A percentile compares a stretch with the other conserved stretches of the same genome.
Conservation (phyloP, 164 flowering plant species). For the Euptelea pleiosperma region DNA sequence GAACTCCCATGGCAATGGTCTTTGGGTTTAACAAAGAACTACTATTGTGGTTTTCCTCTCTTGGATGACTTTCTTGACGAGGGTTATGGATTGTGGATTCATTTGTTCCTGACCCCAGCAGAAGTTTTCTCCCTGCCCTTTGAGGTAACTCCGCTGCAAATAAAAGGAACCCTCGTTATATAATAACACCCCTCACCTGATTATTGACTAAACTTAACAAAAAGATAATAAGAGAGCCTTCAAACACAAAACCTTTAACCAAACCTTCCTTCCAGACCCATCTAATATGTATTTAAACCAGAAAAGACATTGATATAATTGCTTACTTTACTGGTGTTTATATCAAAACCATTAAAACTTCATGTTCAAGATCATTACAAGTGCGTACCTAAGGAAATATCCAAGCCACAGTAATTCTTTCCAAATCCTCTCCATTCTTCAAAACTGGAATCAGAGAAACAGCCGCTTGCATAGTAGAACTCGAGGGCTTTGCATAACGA, state of each 20-base stretch:
- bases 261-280: no score
- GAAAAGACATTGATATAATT: no score
- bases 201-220: neutral
- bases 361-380: no score
- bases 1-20: conserved; percentile 40
- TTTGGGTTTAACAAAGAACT: conserved; percentile 20
- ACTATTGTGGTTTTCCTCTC: conserved; percentile 16
- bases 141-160: conserved; percentile 37
- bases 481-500: conserved; percentile 43
- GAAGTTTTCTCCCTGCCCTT: conserved; percentile 42
- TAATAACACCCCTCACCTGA: neutral
- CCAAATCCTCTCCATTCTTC: conserved; percentile 19
- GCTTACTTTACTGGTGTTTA: neutral
- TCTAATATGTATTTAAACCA: no score
- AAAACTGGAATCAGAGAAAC: conserved; percentile 20
- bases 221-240: neutral
- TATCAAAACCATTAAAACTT: neutral
- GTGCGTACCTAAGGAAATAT: conserved; percentile 16
- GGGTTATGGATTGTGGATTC: conserved; percentile 13
- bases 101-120: conserved; percentile 26
- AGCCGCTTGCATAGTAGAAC: conserved; percentile 21
- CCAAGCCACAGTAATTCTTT: conserved; percentile 27
- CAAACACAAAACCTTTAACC: no score
- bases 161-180: neutral
- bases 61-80: conserved; percentile 10